A percentile compares a stretch with the other conserved stretches of the same genome.
These are phyloP conservation scores for Nephelium lappaceum DNA, from an alignment of 345 rosid species.

Conservation along the genomic window DNA sequence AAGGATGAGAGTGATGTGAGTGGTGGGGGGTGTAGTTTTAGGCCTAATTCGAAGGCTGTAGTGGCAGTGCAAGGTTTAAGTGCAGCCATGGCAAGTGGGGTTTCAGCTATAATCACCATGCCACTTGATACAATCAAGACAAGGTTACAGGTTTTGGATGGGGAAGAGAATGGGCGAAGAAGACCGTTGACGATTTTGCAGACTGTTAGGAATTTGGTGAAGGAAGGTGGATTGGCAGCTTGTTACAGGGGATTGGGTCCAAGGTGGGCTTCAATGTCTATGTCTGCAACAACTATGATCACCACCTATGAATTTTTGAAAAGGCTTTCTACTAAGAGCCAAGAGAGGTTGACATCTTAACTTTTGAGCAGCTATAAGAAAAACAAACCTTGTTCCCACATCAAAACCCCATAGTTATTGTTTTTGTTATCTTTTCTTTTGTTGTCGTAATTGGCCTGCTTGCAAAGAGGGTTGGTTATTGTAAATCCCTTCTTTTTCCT, in stretches of 20 bases:
- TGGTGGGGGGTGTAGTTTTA: slow-evolving; percentile 26
- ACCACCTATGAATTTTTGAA: slow-evolving; percentile 89
- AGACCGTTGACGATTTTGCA: slow-evolving; percentile 61
- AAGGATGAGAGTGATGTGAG: slow-evolving; percentile 28
- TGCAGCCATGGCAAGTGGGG: slow-evolving; percentile 85
- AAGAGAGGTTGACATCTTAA: slow-evolving; percentile 25
- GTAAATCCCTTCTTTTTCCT: slow-evolving; percentile 21
- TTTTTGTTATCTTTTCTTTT: not conserved
- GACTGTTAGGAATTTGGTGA: slow-evolving; percentile 56
- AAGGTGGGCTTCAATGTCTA: slow-evolving; percentile 89
- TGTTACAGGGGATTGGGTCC: slow-evolving; percentile 94
- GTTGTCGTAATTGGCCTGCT: slow-evolving; percentile 16
- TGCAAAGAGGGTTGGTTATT: slow-evolving; percentile 11
- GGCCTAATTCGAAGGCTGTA: slow-evolving; percentile 44
- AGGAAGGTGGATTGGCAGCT: slow-evolving; percentile 76
- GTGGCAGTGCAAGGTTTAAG: slow-evolving; percentile 69
- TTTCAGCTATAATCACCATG: slow-evolving; percentile 76
- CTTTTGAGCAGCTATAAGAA: not conserved
- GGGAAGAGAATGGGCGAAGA: slow-evolving; percentile 66
- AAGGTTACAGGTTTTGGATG: slow-evolving; percentile 77
- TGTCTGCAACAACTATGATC: slow-evolving; percentile 90
- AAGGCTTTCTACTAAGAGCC: slow-evolving; percentile 68
- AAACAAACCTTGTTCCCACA: not conserved
- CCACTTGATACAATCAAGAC: slow-evolving; percentile 91
- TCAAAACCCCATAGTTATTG: not conserved